Base-by-base conservation (phyloP, 495 filamentous ascomycete genomes). In the Xylaria venustula region DNA sequence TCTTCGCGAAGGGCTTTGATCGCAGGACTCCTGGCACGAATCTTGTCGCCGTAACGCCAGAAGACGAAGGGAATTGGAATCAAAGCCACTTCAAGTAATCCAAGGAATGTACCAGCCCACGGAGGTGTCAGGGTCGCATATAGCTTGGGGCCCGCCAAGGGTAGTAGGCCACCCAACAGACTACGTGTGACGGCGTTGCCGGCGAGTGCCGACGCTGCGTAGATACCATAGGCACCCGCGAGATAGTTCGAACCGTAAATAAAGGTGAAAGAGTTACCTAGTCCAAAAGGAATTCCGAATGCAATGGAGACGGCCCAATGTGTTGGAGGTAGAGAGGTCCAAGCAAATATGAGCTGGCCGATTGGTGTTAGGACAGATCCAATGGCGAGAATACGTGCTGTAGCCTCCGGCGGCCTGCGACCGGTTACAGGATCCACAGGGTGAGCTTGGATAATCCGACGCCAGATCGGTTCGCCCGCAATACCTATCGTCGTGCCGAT, bases 21-120 rank as follows among this genome's bases (percentile, higher is more conserved):
- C 20, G 93, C 74, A 8, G 76, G 75, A 56, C 87, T 90, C 67
- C 76, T 85, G 54, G 71, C 77, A 17, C 91, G 78, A 48, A 96
- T 91, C 64, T 73, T 79, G 20, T 84, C 79, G 0, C 91, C 90
- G 65, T 89, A 92, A 37, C 78, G 81, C 61, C 90, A 95, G 66
- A 95, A 94, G 9, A 88, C 74, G 52, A 92, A 81, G 0, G 91
- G 91, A 62, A 95, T 93, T 0, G 91, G 91, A 17, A 93, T 85
- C 63, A 90, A 77, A 5, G 77, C 69, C 9, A 87, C 80, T 68
- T 93, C 88, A 9, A 93, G 64, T 48, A 91, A 51, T 0, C 87
- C 91, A 44, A 95, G 73, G 14, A 92, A 67, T 0, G 88, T 93
- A 0, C 88, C 90, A 0, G 91, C 87, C 91, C 90, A 92, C 67